Conservation (phyloP, 768 basidiomycete genomes). For the Lentinula guzmanii region DNA sequence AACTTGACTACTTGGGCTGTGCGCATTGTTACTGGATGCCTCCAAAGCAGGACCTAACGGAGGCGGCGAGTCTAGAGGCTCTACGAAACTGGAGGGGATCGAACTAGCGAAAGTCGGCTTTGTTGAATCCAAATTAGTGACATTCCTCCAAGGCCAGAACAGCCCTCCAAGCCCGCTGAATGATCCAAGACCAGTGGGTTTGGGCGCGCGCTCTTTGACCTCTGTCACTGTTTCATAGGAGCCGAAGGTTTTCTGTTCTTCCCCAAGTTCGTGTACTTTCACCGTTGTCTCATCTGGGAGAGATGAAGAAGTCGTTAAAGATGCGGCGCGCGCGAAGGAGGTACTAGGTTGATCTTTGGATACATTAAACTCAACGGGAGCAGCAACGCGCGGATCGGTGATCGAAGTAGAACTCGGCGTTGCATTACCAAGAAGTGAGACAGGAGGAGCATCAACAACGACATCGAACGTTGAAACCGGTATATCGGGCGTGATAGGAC, state of each 20-base stretch:
- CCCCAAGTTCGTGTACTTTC: too few species aligned
- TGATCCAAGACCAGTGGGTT: neutral
- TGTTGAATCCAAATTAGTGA: too few species aligned
- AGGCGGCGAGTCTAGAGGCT: neutral
- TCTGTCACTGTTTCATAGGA: neutral
- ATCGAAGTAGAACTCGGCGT: neutral
- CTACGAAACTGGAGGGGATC: neutral
- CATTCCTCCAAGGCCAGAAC: constrained; percentile 1
- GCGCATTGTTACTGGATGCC: neutral
- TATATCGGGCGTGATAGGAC: neutral
- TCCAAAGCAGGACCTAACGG: neutral
- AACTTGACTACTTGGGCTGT: neutral
- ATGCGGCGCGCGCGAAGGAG: too few species aligned
- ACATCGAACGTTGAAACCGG: neutral
- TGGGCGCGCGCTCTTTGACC: constrained; percentile 1
- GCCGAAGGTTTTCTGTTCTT: neutral
- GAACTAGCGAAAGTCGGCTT: neutral
- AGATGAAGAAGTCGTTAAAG: neutral
- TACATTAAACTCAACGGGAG: neutral
- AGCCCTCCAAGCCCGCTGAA: neutral
- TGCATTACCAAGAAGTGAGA: too few species aligned
- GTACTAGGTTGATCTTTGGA: neutral
- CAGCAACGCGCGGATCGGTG: neutral
- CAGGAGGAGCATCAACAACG: too few species aligned
- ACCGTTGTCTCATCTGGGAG: too few species aligned